Evolutionary conservation across 2,329 filamentous ascomycete species (phyloP).

Genomic region (Ceratocystis eucalypticola): DNA sequence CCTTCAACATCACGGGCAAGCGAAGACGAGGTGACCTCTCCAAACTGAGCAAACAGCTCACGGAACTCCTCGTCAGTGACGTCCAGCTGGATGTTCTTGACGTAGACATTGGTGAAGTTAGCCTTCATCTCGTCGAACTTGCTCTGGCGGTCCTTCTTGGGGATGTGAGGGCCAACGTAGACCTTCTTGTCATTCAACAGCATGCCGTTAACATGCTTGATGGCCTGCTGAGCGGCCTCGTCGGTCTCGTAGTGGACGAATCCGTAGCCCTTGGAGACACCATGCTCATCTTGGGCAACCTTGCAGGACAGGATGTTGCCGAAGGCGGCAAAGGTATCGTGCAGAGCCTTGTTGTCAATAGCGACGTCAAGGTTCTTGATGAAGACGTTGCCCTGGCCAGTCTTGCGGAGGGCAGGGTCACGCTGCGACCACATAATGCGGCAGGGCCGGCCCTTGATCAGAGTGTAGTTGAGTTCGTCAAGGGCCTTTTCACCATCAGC

Average conservation of each 20-base stretch:
- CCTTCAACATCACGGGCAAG: constrained; percentile 79
- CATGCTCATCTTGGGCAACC: constrained; percentile 93
- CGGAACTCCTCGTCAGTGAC: constrained; percentile 91
- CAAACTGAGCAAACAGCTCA: constrained; percentile 78
- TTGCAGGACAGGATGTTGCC: constrained; percentile 99
- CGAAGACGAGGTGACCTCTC: constrained; percentile 89
- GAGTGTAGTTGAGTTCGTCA: constrained; percentile 98
- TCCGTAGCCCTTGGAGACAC: constrained; percentile 95
- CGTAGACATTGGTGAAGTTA: constrained; percentile 99
- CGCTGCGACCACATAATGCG: constrained; percentile 99
- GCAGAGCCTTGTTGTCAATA: constrained; percentile 99
- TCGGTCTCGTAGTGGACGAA: constrained; percentile 99
- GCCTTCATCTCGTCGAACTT: constrained; percentile 99
- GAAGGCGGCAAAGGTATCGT: constrained; percentile 97
- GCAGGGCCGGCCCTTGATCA: constrained; percentile 97
- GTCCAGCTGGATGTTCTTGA: constrained; percentile 88
- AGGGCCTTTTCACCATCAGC: constrained; percentile 93
- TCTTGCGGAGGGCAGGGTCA: constrained; percentile 97
- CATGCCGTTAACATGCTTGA: constrained; percentile 99
- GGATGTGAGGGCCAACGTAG: constrained; percentile 96
- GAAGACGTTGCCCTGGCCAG: constrained; percentile 97
- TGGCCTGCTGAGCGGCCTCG: constrained; percentile 88
- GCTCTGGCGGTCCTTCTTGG: constrained; percentile 99
- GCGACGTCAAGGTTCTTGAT: constrained; percentile 99
- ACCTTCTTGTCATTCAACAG: constrained; percentile 99